Percentiles rank a stretch among this genome's conserved stretches.
These are phyloP conservation scores for Aureobasidium pullulans DNA, from an alignment of 2,329 filamentous ascomycete species.

Conservation along the genomic window DNA sequence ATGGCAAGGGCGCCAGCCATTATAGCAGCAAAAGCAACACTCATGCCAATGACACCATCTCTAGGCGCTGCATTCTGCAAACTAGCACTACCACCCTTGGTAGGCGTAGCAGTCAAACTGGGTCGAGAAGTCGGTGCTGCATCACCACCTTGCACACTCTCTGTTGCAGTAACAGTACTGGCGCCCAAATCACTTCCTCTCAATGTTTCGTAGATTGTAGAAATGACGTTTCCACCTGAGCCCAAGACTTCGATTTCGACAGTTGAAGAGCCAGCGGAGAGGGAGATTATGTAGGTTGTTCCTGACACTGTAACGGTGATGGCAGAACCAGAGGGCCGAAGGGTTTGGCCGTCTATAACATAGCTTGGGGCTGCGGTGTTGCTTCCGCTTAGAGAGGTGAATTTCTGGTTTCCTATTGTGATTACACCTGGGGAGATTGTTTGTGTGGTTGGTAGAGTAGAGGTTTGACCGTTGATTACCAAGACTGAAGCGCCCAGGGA, in stretches of 20 bases:
- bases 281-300: constrained; percentile 24
- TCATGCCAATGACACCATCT: not conserved
- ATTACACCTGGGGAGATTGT: constrained; percentile 24
- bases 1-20: not conserved
- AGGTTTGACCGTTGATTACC: constrained; percentile 29
- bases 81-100: not conserved
- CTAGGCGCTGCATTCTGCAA: constrained; percentile 2
- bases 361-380: constrained; percentile 26
- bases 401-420: constrained; percentile 25
- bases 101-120: not conserved
- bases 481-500: constrained; percentile 31
- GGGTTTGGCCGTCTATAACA: constrained; percentile 32
- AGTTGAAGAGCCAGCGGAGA: constrained; percentile 30
- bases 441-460: constrained; percentile 12
- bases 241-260: constrained; percentile 29
- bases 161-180: not conserved
- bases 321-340: constrained; percentile 28
- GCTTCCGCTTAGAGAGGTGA: constrained; percentile 22
- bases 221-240: constrained; percentile 25
- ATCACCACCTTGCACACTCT: not conserved
- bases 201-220: constrained; percentile 26
- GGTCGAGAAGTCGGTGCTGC: not conserved
- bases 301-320: constrained; percentile 22
- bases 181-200: not conserved
- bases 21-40: not conserved